Percentiles rank a stretch among this genome's conserved stretches.
These are phyloP conservation scores for Backusella westeae DNA, from an alignment of 192 early-diverging fungal genomes.

Conservation along the genomic window DNA sequence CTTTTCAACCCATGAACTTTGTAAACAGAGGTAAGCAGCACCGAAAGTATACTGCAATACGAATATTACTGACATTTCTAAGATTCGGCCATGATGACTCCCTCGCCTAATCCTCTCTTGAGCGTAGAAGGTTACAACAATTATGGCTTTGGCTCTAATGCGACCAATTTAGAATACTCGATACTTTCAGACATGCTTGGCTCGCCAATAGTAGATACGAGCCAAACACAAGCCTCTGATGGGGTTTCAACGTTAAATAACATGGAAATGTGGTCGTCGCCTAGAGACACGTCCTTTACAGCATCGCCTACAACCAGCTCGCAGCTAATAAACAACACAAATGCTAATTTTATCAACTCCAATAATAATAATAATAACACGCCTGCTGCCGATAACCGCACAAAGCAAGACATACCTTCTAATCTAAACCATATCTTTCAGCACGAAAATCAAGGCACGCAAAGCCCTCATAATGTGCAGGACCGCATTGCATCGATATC, in stretches of 20 bases:
- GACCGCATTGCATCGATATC: background rate
- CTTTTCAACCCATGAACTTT: background rate
- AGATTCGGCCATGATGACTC: background rate
- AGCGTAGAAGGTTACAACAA: slow-evolving; percentile 20
- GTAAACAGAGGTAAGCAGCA: background rate
- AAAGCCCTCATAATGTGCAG: background rate
- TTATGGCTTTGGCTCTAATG: slow-evolving; percentile 82
- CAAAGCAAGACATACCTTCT: background rate
- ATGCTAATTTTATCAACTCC: background rate
- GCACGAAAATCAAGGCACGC: background rate
- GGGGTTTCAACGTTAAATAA: background rate
- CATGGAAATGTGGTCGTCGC: background rate
- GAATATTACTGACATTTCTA: background rate
- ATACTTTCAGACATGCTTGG: slow-evolving; percentile 89
- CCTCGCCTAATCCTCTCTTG: background rate
- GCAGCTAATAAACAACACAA: background rate
- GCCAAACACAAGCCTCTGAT: background rate
- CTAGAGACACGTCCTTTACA: background rate
- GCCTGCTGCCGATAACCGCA: background rate
- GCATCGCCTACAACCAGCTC: background rate
- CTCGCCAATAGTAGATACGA: slow-evolving; percentile 37
- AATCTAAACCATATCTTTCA: background rate
- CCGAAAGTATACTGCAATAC: background rate
- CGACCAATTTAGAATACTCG: slow-evolving; percentile 84
- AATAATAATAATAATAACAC: background rate